phyloP scores from a whole-genome alignment of 225 moss, liverwort and hornwort species.

The Polytrichum formosum region DNA sequence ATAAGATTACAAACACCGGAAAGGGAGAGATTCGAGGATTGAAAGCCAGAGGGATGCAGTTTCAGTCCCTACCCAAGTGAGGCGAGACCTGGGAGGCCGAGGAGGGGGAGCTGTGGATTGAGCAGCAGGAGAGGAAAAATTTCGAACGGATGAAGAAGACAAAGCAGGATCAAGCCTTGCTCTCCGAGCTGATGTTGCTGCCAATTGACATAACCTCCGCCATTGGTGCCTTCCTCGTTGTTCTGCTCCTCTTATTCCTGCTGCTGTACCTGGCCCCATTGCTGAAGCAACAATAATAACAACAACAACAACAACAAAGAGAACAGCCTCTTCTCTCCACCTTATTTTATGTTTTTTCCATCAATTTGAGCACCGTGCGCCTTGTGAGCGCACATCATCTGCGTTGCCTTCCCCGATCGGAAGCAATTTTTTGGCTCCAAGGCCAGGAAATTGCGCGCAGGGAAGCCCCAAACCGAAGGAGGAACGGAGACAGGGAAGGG shows the following conservation, averaged over 20 bases:
- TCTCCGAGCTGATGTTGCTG: conserved; percentile 17
- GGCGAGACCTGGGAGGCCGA: conserved; percentile 41
- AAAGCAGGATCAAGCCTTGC: background rate
- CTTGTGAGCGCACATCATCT: too few species aligned
- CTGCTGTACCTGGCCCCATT: background rate
- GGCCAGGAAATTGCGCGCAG: too few species aligned
- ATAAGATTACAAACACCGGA: background rate
- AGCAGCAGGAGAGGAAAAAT: conserved; percentile 12
- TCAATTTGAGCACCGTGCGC: too few species aligned
- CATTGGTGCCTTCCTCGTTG: background rate
- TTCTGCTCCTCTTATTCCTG: background rate
- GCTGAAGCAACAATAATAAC: too few species aligned
- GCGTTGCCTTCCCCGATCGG: too few species aligned
- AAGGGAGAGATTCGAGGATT: background rate
- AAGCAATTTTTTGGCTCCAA: too few species aligned
- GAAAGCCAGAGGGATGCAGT: background rate
- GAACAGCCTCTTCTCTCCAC: too few species aligned
- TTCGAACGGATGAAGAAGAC: too few species aligned
- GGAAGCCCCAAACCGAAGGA: too few species aligned
- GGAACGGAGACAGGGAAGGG: too few species aligned
- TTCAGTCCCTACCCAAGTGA: conserved; percentile 40
- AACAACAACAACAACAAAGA: too few species aligned
- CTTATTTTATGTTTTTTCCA: too few species aligned
- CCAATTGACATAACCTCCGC: conserved; percentile 34
- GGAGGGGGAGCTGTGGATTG: conserved; percentile 29